phyloP scores from a whole-genome alignment of 352 stramenopile species.

The Thraustochytrium sp. region DNA sequence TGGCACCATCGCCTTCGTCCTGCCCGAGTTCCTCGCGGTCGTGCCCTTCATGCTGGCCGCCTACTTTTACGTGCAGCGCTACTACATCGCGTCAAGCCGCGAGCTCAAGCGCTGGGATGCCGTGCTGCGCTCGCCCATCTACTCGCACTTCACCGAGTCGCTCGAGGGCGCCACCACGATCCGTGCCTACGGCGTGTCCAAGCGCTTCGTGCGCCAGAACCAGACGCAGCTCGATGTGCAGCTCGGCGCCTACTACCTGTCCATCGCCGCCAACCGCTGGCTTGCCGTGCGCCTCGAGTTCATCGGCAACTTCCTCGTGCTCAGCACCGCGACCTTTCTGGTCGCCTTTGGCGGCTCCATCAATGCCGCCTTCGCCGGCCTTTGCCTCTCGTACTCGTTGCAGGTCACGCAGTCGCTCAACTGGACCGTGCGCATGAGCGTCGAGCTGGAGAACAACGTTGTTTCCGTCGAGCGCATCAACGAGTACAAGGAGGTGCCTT shows the following conservation, averaged over 20 bases:
- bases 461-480: slow-evolving; percentile 80
- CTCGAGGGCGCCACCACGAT: slow-evolving; percentile 69
- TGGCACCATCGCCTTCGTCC: slow-evolving; percentile 60
- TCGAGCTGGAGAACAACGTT: slow-evolving; percentile 88
- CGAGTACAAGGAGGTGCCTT: slow-evolving; percentile 58
- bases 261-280: slow-evolving; percentile 87
- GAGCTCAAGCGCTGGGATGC: slow-evolving; percentile 80
- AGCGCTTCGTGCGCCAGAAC: slow-evolving; percentile 49
- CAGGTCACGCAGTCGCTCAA: slow-evolving; percentile 83
- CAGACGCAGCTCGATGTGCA: slow-evolving; percentile 51
- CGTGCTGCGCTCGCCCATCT: slow-evolving; percentile 80
- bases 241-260: slow-evolving; percentile 74
- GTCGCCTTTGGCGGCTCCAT: slow-evolving; percentile 57
- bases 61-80: slow-evolving; percentile 75
- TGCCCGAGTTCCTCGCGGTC: slow-evolving; percentile 57
- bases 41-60: slow-evolving; percentile 54
- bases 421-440: slow-evolving; percentile 86
- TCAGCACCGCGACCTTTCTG: slow-evolving; percentile 75
- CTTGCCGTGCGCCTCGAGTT: slow-evolving; percentile 86
- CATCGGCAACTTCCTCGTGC: slow-evolving; percentile 80
- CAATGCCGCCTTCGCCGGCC: slow-evolving; percentile 73
- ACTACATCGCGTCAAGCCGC: slow-evolving; percentile 80
- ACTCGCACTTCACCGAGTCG: slow-evolving; percentile 86
- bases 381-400: slow-evolving; percentile 88
- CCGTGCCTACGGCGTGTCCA: slow-evolving; percentile 50